A percentile compares a stretch with the other conserved stretches of the same genome.
phyloP scores from a whole-genome alignment of 164 flowering plant genomes.

The Hamamelis virginiana region DNA sequence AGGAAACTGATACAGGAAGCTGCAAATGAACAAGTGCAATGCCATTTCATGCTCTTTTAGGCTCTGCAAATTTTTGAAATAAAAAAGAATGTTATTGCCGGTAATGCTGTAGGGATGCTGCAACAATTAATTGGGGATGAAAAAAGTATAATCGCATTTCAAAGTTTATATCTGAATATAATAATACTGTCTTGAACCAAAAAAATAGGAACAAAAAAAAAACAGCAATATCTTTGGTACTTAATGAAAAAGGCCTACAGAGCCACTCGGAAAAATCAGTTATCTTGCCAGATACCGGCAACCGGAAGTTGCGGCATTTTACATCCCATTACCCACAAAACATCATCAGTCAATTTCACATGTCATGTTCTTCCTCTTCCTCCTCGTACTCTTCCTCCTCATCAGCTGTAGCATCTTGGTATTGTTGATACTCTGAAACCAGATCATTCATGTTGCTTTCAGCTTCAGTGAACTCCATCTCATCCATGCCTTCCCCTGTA shows the following conservation, averaged over 20 bases:
- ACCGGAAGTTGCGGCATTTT: slow-evolving; percentile 13
- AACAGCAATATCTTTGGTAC: background rate
- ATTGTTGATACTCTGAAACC: slow-evolving; percentile 50
- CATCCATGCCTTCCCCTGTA: slow-evolving; percentile 56
- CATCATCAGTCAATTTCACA: background rate
- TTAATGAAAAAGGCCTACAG: background rate
- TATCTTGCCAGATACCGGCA: slow-evolving; percentile 21
- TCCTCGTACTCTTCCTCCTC: slow-evolving; percentile 34
- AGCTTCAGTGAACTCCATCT: slow-evolving; percentile 54
- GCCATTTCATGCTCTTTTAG: no score
- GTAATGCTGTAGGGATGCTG: no score
- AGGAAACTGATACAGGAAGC: no score
- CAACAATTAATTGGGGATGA: no score
- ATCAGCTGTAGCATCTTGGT: slow-evolving; percentile 48
- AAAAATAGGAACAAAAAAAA: background rate
- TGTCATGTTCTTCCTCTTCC: slow-evolving; percentile 23
- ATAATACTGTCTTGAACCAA: no score
- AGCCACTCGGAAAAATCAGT: slow-evolving; percentile 3
- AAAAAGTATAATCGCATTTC: no score
- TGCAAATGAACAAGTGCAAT: no score
- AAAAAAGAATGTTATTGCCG: no score
- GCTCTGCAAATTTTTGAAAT: no score
- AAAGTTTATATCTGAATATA: no score
- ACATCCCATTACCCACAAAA: background rate
- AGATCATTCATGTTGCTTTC: slow-evolving; percentile 46